These are phyloP conservation scores for Vigna radiata DNA, from an alignment of 306 rosid genomes.

Conservation along the genomic window DNA sequence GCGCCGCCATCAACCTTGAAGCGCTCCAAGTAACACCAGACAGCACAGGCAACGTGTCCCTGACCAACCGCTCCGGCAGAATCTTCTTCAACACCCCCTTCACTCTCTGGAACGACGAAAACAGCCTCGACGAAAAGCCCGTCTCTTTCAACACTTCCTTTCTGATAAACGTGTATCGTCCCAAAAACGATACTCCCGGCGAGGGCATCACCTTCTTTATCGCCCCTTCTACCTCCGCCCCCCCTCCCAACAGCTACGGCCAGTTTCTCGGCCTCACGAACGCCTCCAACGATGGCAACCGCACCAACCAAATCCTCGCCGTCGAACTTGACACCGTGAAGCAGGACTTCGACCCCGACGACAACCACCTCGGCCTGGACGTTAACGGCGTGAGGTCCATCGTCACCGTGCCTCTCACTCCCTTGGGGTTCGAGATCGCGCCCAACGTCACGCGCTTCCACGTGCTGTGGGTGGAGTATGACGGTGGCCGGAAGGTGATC, in stretches of 20 bases:
- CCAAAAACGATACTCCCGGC: conserved; percentile 48
- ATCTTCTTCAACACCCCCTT: conserved; percentile 50
- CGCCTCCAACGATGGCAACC: conserved; percentile 63
- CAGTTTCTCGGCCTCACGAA: conserved; percentile 74
- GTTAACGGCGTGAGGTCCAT: conserved; percentile 61
- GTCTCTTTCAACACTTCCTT: conserved; percentile 74
- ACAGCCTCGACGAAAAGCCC: conserved; percentile 20
- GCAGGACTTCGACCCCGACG: conserved; percentile 62
- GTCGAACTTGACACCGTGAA: conserved; percentile 75
- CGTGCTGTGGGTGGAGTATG: conserved; percentile 68
- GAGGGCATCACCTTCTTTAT: conserved; percentile 73
- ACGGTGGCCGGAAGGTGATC: conserved; percentile 47
- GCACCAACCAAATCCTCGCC: conserved; percentile 61
- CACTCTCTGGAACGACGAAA: conserved; percentile 55
- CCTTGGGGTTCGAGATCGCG: conserved; percentile 52
- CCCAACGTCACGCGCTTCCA: conserved; percentile 43
- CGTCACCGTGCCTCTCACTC: conserved; percentile 42
- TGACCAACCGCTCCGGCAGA: conserved; percentile 56
- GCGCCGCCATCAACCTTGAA: conserved; percentile 51
- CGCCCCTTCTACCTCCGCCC: conserved; percentile 43
- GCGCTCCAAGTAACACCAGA: conserved; percentile 80
- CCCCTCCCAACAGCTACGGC: conserved; percentile 59
- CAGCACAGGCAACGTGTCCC: conserved; percentile 48
- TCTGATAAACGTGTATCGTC: conserved; percentile 57
- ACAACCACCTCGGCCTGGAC: conserved; percentile 71